Base-by-base conservation (phyloP, 768 basidiomycete species). In the Psilocybe cubensis region DNA sequence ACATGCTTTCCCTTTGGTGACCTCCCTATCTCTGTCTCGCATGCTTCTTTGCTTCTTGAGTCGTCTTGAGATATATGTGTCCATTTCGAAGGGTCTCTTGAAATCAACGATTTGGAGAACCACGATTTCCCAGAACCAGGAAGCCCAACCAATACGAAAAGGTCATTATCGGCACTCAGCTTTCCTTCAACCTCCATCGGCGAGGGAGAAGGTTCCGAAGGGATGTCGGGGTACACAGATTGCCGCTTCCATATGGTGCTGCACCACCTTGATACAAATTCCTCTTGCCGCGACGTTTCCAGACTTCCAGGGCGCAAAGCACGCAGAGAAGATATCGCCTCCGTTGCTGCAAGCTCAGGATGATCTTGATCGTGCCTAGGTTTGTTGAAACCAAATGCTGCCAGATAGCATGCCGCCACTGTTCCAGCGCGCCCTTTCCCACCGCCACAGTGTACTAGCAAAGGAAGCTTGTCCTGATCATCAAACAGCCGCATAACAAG, bases 361-460 rank as follows among this genome's bases (percentile, higher is more conserved):
- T 80, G 78, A 6, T 71, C 72, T 60, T 76, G 76, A 24, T 65
- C 46, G n/a, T 64, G 60, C n/a, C 66, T 62, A n/a, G 80, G 79
- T 29, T 68, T 72, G 12, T 68, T 66, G 68, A 85, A 86, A 1
- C 85, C 84, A 63, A 76, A 83, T 0, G 84, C 83, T 24, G 77
- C 77, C 45, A 88, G 71, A 60, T 84, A 85, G 59, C 84, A 85
- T 0, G 85, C 86, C 4, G 81, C 79, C 0, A 86, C 82, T 1
- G 83, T 85, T 14, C 86, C 85, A 21, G 85, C 84, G 9, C 84
- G 77, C 0, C 85, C 85, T 59, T 84, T 85, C 2, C 85, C 86
- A 5, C 84, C 85, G 3, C 83, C 85, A 62, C 85, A 87, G 58
- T 87, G 85, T 2, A 87, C 71, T 12, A 87, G 69, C 7, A 84